Percentiles rank a stretch among this genome's conserved stretches.
phyloP scores from a whole-genome alignment of 495 filamentous ascomycete species.

The Opeltia flavorubescens region DNA sequence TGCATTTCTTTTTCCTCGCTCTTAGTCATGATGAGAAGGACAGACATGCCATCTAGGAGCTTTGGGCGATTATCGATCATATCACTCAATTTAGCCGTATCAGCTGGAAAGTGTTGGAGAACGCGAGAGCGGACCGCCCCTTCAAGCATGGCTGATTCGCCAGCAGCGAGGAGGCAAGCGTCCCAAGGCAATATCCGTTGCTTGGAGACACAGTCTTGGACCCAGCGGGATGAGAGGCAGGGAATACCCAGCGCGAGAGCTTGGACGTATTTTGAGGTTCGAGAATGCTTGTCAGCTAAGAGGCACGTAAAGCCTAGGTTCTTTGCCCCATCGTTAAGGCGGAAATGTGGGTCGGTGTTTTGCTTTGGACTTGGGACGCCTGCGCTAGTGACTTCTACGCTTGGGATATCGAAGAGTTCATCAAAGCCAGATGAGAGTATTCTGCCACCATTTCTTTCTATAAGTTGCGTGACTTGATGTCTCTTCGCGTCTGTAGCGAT shows the following conservation, averaged over 20 bases:
- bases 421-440: constrained; percentile 70
- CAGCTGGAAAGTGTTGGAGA: constrained; percentile 43
- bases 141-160: constrained; percentile 60
- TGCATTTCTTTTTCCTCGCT: constrained; percentile 41
- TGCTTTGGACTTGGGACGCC: constrained; percentile 14
- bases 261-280: constrained; percentile 90
- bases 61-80: constrained; percentile 43
- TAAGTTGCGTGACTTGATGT: constrained; percentile 37
- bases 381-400: constrained; percentile 20
- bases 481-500: constrained; percentile 29
- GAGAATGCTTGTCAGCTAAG: constrained; percentile 74
- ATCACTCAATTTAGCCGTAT: constrained; percentile 37
- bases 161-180: constrained; percentile 74
- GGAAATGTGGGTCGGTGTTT: constrained; percentile 22
- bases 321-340: constrained; percentile 33
- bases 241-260: constrained; percentile 83
- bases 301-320: constrained; percentile 65
- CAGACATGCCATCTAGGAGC: constrained; percentile 48
- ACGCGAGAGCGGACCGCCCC: constrained; percentile 65
- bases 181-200: constrained; percentile 54
- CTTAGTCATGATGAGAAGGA: constrained; percentile 65
- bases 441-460: constrained; percentile 50
- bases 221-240: constrained; percentile 68
- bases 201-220: constrained; percentile 53
- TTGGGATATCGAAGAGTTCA: constrained; percentile 55